phyloP scores from a whole-genome alignment of 495 filamentous ascomycete genomes.

The Hyaloscypha variabilis region DNA sequence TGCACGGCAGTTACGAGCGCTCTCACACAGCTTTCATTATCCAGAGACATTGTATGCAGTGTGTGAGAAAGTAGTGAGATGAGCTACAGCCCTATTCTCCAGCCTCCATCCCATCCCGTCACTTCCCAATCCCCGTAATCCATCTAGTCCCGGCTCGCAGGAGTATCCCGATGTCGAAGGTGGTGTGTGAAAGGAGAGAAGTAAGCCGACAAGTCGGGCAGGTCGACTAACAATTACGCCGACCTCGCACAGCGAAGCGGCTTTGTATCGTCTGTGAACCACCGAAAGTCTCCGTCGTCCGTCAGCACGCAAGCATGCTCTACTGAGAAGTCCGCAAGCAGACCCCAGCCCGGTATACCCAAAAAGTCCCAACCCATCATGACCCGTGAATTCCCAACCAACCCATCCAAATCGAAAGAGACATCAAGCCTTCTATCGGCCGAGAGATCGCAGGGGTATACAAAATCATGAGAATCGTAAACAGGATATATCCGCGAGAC shows the following conservation, averaged over 20 bases:
- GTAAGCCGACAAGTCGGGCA: slow-evolving; percentile 17
- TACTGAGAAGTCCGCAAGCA: slow-evolving; percentile 26
- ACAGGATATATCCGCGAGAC: slow-evolving; percentile 26
- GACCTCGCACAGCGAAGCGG: slow-evolving; percentile 25
- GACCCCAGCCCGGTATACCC: slow-evolving; percentile 32
- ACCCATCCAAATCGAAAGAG: slow-evolving; percentile 29
- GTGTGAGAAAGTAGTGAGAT: slow-evolving; percentile 34
- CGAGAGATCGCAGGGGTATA: slow-evolving; percentile 13
- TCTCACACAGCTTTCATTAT: slow-evolving; percentile 20
- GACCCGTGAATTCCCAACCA: slow-evolving; percentile 10
- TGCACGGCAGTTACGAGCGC: slow-evolving; percentile 25
- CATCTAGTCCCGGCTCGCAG: slow-evolving; percentile 26
- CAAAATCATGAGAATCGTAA: slow-evolving; percentile 20
- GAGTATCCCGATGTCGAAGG: slow-evolving; percentile 20
- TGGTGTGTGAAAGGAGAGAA: slow-evolving; percentile 16
- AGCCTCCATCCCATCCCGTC: slow-evolving; percentile 4
- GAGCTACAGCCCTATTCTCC: slow-evolving; percentile 30
- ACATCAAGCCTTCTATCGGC: slow-evolving; percentile 32
- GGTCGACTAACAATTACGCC: slow-evolving; percentile 27
- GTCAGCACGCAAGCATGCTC: slow-evolving; percentile 32
- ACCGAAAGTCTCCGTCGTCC: slow-evolving; percentile 20
- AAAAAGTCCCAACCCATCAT: slow-evolving; percentile 20
- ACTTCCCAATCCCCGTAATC: slow-evolving; percentile 8
- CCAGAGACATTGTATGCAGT: slow-evolving; percentile 12
- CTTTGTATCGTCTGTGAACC: slow-evolving; percentile 22